Evolutionary conservation across 345 rosid species (phyloP).

Genomic region (Noccaea caerulescens): DNA sequence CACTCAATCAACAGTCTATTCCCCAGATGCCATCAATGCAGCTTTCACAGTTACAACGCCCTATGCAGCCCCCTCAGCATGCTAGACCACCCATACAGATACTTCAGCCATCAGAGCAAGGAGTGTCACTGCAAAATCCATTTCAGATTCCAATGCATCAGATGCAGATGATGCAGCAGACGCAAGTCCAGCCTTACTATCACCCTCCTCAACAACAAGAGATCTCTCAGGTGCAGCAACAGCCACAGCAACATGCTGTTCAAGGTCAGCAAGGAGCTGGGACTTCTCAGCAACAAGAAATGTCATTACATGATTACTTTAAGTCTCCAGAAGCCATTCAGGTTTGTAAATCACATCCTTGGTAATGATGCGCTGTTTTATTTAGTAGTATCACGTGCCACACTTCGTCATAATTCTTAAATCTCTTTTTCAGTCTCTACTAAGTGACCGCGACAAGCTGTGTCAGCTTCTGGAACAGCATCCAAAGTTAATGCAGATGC

Average conservation of each 20-base stretch:
- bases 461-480: constrained; percentile 98
- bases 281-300: constrained; percentile 69
- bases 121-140: constrained; percentile 58
- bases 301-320: constrained; percentile 86
- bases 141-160: constrained; percentile 70
- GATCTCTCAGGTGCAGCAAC: constrained; percentile 63
- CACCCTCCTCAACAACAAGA: constrained; percentile 80
- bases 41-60: constrained; percentile 77
- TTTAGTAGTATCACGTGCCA: constrained; percentile 15
- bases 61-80: constrained; percentile 87
- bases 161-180: constrained; percentile 69
- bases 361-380: constrained; percentile 4
- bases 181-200: constrained; percentile 65
- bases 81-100: constrained; percentile 67
- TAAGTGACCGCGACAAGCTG: constrained; percentile 89
- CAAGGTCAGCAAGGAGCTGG: constrained; percentile 64
- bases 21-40: constrained; percentile 78
- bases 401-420: constrained; percentile 24
- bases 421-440: constrained; percentile 62
- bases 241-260: constrained; percentile 59
- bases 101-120: constrained; percentile 70
- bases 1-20: constrained; percentile 56
- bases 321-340: constrained; percentile 95
- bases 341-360: constrained; percentile 48
- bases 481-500: constrained; percentile 97